Evolutionary conservation across 2,329 filamentous ascomycete species (phyloP).

Genomic region (Aspergillus transmontanensis): DNA sequence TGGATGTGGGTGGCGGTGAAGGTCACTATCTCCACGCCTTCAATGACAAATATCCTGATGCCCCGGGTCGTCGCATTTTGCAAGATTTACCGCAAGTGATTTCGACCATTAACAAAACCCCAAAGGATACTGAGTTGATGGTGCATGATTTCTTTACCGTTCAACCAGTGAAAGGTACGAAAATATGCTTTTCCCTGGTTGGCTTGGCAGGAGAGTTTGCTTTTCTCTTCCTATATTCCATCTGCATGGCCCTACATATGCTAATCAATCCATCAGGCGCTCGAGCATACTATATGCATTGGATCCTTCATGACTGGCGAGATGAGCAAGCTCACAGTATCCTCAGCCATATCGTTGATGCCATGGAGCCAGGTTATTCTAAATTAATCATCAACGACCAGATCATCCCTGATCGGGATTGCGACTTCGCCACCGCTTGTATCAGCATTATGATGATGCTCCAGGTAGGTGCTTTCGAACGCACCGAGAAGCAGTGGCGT

Average conservation of each 20-base stretch:
- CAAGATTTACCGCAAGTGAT: too few relatives aligned
- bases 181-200: neutral
- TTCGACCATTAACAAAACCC: neutral
- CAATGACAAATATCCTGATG: too few relatives aligned
- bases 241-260: neutral
- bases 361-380: constrained; percentile 28
- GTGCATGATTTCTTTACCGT: constrained; percentile 25
- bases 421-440: constrained; percentile 13
- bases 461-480: constrained; percentile 19
- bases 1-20: too few relatives aligned
- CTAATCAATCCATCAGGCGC: constrained; percentile 11
- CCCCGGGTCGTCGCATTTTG: too few relatives aligned
- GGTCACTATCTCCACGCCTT: too few relatives aligned
- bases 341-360: constrained; percentile 16
- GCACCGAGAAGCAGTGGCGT: constrained; percentile 26
- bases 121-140: constrained; percentile 13
- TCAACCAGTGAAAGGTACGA: constrained; percentile 24
- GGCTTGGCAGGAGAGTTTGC: too few relatives aligned
- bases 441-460: constrained; percentile 23
- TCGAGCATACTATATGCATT: constrained; percentile 26
- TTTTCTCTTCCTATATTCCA: too few relatives aligned
- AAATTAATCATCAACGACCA: constrained; percentile 31
- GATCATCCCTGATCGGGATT: constrained; percentile 25
- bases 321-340: constrained; percentile 22
- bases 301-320: constrained; percentile 28